Evolutionary conservation across 2,329 filamentous ascomycete genomes (phyloP).

Genomic region (Stagonosporopsis rhizophila): DNA sequence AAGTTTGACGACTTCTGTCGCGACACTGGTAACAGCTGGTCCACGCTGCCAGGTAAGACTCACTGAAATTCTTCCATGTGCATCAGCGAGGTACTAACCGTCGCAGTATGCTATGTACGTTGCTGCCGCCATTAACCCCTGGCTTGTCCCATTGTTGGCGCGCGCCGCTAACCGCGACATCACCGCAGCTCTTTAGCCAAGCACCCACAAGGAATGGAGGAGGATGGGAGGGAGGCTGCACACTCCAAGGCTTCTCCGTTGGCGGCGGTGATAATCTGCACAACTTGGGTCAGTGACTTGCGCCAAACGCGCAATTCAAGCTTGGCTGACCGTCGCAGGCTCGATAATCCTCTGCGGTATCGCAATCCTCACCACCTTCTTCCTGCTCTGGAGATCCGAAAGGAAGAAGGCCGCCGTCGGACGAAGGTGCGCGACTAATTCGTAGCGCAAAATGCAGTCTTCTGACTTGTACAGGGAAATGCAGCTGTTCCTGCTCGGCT

Average conservation of each 20-base stretch:
- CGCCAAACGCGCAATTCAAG: slow-evolving; percentile 11
- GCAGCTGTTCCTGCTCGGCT: slow-evolving; percentile 89
- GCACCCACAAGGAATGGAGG: slow-evolving; percentile 64
- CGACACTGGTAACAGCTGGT: slow-evolving; percentile 53
- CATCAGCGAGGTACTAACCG: slow-evolving; percentile 27
- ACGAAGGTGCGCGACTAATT: slow-evolving; percentile 64
- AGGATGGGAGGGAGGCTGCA: slow-evolving; percentile 71
- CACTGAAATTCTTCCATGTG: slow-evolving; percentile 18
- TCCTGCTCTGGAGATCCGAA: slow-evolving; percentile 81
- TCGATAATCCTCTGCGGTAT: slow-evolving; percentile 84
- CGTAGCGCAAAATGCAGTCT: background rate
- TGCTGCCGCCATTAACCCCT: slow-evolving; percentile 18
- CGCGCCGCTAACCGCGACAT: slow-evolving; percentile 37
- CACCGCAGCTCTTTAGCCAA: slow-evolving; percentile 67
- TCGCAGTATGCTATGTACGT: slow-evolving; percentile 58
- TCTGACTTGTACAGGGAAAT: slow-evolving; percentile 74
- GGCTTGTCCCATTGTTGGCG: slow-evolving; percentile 19
- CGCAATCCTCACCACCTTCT: slow-evolving; percentile 72
- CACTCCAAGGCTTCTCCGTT: slow-evolving; percentile 76
- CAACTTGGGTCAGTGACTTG: slow-evolving; percentile 76
- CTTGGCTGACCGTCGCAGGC: slow-evolving; percentile 60
- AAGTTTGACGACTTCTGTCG: slow-evolving; percentile 57
- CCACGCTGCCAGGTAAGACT: slow-evolving; percentile 51
- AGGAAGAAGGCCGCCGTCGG: slow-evolving; percentile 93
- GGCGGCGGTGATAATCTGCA: slow-evolving; percentile 71